A percentile compares a stretch with the other conserved stretches of the same genome.
Evolutionary conservation across 2,329 filamentous ascomycete species (phyloP).

Genomic region (Colletotrichum tamarilloi): DNA sequence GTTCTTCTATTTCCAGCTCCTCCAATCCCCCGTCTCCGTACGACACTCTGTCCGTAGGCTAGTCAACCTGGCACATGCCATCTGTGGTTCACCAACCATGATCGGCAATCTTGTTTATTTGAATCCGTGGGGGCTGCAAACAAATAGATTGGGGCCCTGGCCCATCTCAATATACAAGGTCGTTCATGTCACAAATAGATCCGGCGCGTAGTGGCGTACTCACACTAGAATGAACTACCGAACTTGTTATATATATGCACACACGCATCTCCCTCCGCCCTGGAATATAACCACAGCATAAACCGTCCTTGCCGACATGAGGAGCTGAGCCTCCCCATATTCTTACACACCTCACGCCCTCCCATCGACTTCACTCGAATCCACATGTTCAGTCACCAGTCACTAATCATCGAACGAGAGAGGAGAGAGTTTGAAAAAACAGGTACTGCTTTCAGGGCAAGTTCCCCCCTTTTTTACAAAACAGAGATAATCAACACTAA

Average conservation of each 20-base stretch:
- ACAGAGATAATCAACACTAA: constrained; percentile 33
- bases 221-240: not conserved
- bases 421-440: not conserved
- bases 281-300: not conserved
- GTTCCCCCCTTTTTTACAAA: constrained; percentile 18
- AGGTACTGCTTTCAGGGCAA: constrained; percentile 24
- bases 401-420: not conserved
- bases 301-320: no score
- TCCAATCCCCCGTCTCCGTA: no score
- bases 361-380: not conserved
- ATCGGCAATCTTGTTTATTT: not conserved
- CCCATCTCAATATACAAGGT: not conserved
- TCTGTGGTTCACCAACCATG: not conserved
- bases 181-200: constrained; percentile 9
- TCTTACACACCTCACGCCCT: not conserved
- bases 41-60: not conserved
- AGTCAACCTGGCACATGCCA: not conserved
- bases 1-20: not conserved
- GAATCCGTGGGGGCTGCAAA: not conserved
- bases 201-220: not conserved
- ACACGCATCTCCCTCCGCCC: not conserved
- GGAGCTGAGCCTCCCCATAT: not conserved
- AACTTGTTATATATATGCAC: constrained; percentile 30
- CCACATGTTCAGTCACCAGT: not conserved
- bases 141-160: constrained; percentile 15